Conservation (phyloP, 2,329 filamentous ascomycete species). For the Paradendryphiella salina region DNA sequence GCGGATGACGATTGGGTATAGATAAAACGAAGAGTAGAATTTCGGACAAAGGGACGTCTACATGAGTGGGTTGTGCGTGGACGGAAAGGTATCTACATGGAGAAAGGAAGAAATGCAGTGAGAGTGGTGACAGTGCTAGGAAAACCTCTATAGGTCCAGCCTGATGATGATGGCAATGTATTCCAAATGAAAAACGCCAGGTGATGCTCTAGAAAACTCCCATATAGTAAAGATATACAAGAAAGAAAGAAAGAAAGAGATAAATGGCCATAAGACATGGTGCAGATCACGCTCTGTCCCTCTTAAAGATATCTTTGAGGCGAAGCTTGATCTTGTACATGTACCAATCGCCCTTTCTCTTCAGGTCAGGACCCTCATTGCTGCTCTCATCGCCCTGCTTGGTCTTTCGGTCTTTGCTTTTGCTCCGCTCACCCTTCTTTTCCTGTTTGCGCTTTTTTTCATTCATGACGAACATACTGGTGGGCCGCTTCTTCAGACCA, state of each 20-base stretch:
- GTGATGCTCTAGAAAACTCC: not conserved
- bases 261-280: not conserved
- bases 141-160: too few relatives aligned
- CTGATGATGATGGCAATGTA: too few relatives aligned
- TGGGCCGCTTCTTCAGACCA: constrained; percentile 36
- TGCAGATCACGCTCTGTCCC: constrained; percentile 11
- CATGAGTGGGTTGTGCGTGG: too few relatives aligned
- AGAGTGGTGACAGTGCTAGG: too few relatives aligned
- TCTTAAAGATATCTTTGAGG: constrained; percentile 16
- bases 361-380: constrained; percentile 6
- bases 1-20: too few relatives aligned
- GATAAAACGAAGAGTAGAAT: too few relatives aligned
- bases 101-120: too few relatives aligned
- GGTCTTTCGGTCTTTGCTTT: constrained; percentile 31
- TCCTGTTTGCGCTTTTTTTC: constrained; percentile 40
- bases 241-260: not conserved
- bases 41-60: too few relatives aligned
- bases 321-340: constrained; percentile 21
- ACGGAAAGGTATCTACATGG: too few relatives aligned
- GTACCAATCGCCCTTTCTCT: constrained; percentile 20
- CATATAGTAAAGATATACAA: not conserved
- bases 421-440: constrained; percentile 32
- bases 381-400: constrained; percentile 20
- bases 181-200: not conserved
- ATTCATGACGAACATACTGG: constrained; percentile 41